Conservation (phyloP, 2,329 filamentous ascomycete species). For the Apiospora marii region DNA sequence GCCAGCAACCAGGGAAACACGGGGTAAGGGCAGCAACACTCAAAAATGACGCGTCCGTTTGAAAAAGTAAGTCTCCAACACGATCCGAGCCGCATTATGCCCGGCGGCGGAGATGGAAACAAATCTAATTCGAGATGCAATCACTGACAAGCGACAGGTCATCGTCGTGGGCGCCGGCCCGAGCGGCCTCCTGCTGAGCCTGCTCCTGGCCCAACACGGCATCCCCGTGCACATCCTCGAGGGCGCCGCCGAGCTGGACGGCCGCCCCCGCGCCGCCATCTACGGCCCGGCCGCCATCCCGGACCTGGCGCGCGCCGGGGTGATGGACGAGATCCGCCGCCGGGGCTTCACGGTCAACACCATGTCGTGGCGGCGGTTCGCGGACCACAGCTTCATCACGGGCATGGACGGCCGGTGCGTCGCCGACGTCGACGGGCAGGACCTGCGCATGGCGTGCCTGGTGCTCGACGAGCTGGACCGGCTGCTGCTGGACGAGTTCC, state of each 20-base stretch:
- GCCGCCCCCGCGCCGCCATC: slow-evolving; percentile 68
- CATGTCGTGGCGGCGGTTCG: slow-evolving; percentile 49
- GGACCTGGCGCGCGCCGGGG: slow-evolving; percentile 65
- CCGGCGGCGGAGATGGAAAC: neutral
- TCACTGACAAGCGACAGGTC: slow-evolving; percentile 40
- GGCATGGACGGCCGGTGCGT: slow-evolving; percentile 46
- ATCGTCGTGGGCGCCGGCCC: slow-evolving; percentile 59
- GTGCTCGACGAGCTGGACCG: slow-evolving; percentile 52
- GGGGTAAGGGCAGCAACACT: neutral
- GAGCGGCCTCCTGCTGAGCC: slow-evolving; percentile 56
- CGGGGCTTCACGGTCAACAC: slow-evolving; percentile 48
- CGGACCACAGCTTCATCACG: slow-evolving; percentile 46
- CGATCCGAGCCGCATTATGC: neutral
- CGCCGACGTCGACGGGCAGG: slow-evolving; percentile 47
- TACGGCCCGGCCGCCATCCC: slow-evolving; percentile 66
- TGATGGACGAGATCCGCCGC: slow-evolving; percentile 52
- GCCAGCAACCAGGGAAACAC: neutral
- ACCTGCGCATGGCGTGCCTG: slow-evolving; percentile 50
- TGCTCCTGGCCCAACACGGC: slow-evolving; percentile 60
- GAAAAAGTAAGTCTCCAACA: slow-evolving; percentile 35
- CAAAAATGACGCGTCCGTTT: slow-evolving; percentile 38
- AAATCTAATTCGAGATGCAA: neutral
- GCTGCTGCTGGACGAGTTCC: slow-evolving; percentile 52
- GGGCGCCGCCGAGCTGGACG: slow-evolving; percentile 59
- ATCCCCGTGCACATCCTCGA: slow-evolving; percentile 65